These are phyloP conservation scores for Prunus davidiana DNA, from an alignment of 306 rosid genomes.

Conservation along the genomic window DNA sequence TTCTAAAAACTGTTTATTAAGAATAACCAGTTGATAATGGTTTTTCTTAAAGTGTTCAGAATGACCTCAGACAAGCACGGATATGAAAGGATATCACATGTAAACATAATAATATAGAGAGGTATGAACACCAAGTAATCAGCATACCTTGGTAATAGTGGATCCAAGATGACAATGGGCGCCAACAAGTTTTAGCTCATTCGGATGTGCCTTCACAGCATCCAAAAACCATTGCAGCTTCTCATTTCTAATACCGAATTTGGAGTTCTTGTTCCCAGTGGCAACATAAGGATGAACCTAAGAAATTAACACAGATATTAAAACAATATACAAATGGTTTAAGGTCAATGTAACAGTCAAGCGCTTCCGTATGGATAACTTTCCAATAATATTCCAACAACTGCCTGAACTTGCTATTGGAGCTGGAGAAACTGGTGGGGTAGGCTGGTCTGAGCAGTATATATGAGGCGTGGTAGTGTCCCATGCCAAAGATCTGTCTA, in stretches of 20 bases:
- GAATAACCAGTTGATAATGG: not conserved
- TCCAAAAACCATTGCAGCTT: slow-evolving; percentile 96
- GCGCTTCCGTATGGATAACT: not conserved
- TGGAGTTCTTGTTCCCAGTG: slow-evolving; percentile 94
- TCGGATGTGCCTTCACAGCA: slow-evolving; percentile 70
- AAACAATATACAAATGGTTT: not conserved
- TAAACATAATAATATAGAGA: not conserved
- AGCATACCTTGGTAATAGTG: slow-evolving; percentile 84
- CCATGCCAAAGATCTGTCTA: not conserved
- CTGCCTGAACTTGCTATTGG: not conserved
- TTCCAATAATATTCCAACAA: not conserved
- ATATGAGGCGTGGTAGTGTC: not conserved
- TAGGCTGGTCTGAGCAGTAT: not conserved
- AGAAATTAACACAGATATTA: slow-evolving; percentile 7
- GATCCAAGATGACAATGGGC: slow-evolving; percentile 98
- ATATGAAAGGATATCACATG: not conserved
- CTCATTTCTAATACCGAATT: slow-evolving; percentile 94
- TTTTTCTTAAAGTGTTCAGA: not conserved
- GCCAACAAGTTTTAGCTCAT: slow-evolving; percentile 89
- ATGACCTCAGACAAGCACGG: not conserved
- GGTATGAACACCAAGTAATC: not conserved
- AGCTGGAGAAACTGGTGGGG: not conserved
- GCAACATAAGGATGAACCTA: slow-evolving; percentile 97
- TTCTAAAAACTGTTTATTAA: not conserved
- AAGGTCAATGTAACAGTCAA: not conserved